Evolutionary conservation across 441 rosid genomes (phyloP), one percentile per base, ranked within the genome.

Genomic region (Populus hybrid): DNA sequence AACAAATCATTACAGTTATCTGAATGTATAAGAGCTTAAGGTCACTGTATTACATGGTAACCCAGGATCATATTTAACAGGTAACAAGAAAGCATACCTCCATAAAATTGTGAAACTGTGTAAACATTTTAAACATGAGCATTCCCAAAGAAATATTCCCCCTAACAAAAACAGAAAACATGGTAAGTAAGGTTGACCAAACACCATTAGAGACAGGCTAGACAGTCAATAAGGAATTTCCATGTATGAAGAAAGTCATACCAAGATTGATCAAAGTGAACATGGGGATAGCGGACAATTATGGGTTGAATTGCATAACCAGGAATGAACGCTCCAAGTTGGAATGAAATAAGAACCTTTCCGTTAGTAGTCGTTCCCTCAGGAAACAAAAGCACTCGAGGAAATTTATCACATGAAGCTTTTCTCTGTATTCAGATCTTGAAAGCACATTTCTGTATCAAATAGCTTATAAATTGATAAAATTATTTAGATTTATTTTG

Each of bases 341-440:
- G 98, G 80, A 95, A 95, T n/a, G 98, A 91, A 73, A 94, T 91
- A 73, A 94, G 78, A 79, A 81, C 90, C 87, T 77, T 91, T 77
- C 99, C 99, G 81, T 91, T 95, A 23, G 97, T 91, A 14, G 99
- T 95, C 36, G 99, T 95, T 79, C 99, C 99, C 90, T 95, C 99
- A 9, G 99, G 99, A 90, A 95, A 95, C 73, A 95, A 84, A 70
- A 95, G 88, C 77, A 95, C 75, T 64, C 95, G 91, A 46, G 99
- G 99, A 89, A 85, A 95, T 81, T 77, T 85, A 88, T 88, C 85
- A 72, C 88, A 89, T 16, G 95, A 85, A 82, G 94, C 99, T 88
- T 93, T 91, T 95, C 95, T 95, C 99, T 95, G 97, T 89, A 90
- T 94, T 92, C 84, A 95, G 87, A 90, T 94, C 97, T 90, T 85